These are phyloP conservation scores for Aspergillus glaucus DNA, from an alignment of 2,329 filamentous ascomycete genomes.

Conservation along the genomic window DNA sequence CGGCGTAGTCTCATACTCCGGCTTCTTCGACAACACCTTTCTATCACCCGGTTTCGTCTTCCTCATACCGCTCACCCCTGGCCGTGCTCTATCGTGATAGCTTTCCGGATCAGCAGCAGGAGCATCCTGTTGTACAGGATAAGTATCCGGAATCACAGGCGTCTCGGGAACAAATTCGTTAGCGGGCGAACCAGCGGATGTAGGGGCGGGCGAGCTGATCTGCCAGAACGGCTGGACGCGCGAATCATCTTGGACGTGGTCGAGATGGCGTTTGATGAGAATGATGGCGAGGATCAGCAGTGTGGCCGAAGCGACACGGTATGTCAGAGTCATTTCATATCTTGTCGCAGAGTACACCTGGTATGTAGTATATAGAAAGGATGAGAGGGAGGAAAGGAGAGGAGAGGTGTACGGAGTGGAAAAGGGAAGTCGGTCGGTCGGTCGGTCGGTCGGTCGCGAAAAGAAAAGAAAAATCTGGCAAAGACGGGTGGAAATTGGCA, in stretches of 20 bases:
- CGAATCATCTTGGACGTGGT: conserved; percentile 11
- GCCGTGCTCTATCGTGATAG: background rate
- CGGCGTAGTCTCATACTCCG: conserved; percentile 20
- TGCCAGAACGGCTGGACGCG: conserved; percentile 21
- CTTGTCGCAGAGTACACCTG: background rate
- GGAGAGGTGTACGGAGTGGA: background rate
- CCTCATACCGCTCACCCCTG: conserved; percentile 4
- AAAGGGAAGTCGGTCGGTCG: background rate
- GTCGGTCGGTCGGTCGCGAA: conserved; percentile 1
- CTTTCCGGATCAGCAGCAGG: background rate
- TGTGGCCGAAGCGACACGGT: conserved; percentile 23
- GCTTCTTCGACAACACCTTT: conserved; percentile 9
- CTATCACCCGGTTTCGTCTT: conserved; percentile 1
- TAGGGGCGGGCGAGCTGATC: conserved; percentile 11
- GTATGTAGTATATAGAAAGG: conserved; percentile 1
- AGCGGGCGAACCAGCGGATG: background rate
- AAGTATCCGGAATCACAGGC: background rate
- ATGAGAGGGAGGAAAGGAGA: conserved; percentile 3
- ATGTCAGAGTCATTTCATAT: conserved; percentile 19
- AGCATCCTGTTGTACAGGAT: background rate
- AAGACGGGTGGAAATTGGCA: background rate
- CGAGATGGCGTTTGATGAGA: conserved; percentile 21
- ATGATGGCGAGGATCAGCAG: conserved; percentile 25
- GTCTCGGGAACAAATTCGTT: background rate
- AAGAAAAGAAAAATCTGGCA: conserved; percentile 3